Percentiles rank a stretch among this genome's conserved stretches.
Evolutionary conservation across 2,329 filamentous ascomycete species (phyloP).

Genomic region (Sarocladium brachiariae): DNA sequence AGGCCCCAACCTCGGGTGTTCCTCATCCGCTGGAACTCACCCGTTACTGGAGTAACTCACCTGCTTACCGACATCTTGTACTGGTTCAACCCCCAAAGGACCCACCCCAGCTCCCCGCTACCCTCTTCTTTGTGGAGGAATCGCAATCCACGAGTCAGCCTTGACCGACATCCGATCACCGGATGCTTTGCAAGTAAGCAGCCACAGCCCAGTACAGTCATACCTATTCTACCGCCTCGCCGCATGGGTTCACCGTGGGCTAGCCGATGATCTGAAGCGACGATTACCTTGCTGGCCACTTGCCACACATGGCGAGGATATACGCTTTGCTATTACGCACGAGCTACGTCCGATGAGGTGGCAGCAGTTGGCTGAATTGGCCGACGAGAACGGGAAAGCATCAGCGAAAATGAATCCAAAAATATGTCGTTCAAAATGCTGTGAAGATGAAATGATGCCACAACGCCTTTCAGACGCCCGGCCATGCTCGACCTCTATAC

Average conservation of each 20-base stretch:
- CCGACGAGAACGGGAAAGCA: no score
- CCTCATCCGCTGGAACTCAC: neutral
- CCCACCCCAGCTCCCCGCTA: slow-evolving; percentile 7
- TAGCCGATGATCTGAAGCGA: no score
- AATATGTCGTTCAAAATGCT: slow-evolving; percentile 2
- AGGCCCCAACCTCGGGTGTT: neutral
- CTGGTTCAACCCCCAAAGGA: neutral
- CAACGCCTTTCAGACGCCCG: slow-evolving; percentile 4
- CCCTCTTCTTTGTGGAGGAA: slow-evolving; percentile 5
- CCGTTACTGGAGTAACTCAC: slow-evolving; percentile 9
- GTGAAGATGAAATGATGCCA: slow-evolving; percentile 2
- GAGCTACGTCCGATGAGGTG: no score
- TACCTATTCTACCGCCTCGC: no score
- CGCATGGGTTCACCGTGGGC: no score
- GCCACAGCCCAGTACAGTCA: neutral
- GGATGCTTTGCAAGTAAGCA: neutral
- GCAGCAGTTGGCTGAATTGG: no score
- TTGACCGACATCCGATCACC: slow-evolving; percentile 8
- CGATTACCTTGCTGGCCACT: no score
- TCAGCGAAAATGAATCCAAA: neutral
- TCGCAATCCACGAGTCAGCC: slow-evolving; percentile 7
- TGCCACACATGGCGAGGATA: no score
- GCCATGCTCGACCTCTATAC: slow-evolving; percentile 9
- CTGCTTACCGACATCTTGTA: no score
- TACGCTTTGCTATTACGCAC: no score